Base-by-base conservation (phyloP, 2,329 filamentous ascomycete species). In the Paramyrothecium roridum region DNA sequence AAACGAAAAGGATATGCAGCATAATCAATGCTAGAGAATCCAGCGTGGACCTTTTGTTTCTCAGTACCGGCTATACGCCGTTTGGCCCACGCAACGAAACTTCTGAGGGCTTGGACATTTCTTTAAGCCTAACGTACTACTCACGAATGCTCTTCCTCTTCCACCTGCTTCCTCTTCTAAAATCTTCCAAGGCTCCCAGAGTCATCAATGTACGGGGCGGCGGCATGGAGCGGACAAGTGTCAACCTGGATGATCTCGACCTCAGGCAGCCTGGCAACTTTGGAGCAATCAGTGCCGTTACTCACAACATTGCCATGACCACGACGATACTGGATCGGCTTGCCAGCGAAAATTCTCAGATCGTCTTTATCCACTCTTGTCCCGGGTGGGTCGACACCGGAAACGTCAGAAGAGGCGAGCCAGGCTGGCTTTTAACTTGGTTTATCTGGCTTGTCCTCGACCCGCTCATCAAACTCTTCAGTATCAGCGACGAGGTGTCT, bases 41-140 rank as follows among this genome's bases (percentile, higher is more conserved):
- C 1, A 55, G 52, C 7, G 37, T 80, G 55, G 76, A 79, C 62
- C 54, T 80, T 20, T 55, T 80, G 1, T 79, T 79, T 58, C 63
- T 80, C 1, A 72, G 70, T 1, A 61, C 75, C 0, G 77, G 78
- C 2, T 80, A 77, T 57, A 70, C 71, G 2, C 74, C 77, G 1
- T 73, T 78, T 12, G 70, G 69, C 17, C 52, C 26, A 4, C 70
- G 73, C 10, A 56, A 57, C 10, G 75, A 76, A 50, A 77, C 73
- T 0, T 1, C 61, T 2, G 77, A 80, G 57, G 77, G 76, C 1
- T 3, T 78, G 2, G 76, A 78, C n/a, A 64, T 72, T 30, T 63
- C 63, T 1, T 73, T 74, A 40, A 69, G 62, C 12, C 60, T 80
- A 22, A 64, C 66, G 40, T 78, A 76, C 62, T 79, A 79, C 67